Evolutionary conservation across 2,329 filamentous ascomycete species (phyloP), one percentile per base, ranked within the genome.

Genomic region (Cordyceps farinosa): DNA sequence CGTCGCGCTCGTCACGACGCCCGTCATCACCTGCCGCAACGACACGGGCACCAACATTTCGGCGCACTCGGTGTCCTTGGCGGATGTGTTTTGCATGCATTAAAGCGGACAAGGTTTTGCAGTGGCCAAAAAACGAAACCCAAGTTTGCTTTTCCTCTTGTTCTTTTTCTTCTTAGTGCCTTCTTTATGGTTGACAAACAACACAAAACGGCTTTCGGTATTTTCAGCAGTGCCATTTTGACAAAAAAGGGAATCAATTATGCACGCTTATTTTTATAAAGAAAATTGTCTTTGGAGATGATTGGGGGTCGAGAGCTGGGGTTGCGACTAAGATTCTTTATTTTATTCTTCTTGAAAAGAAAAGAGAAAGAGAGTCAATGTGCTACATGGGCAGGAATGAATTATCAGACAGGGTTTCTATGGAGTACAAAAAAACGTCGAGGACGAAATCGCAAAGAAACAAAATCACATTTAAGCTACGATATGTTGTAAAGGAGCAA

Each of bases 1-100:
- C 5, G 71, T 86, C n/a, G 79, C 80, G 60, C 75, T 85, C 1
- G 80, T 83, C 34, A 80, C 83, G 5, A 84, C 83, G 0, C 84
- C 84, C 1, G 78, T 81, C 9, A 78, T 86, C 52, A 84, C 82
- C 2, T 78, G 83, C 67, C 77, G 82, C 38, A 82, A 84, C 66
- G 82, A 85, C 44, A 78, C 73, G 2, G 80, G 79, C 15, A 69
- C 71, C 51, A 78, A 76, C 61, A 78, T 82, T 52, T 75, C 77
- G 32, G 75, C 78, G 2, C 79, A 78, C 62, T 78, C 77, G 7
- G 73, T 83, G 29, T 71, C 77, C 45, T 72, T 80, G 70, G 77
- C 80, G 1, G 79, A 82, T 63, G 81, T 83, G 2, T 71, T 83
- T 64, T 77, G 80, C 69, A 82, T 82, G 80, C 75, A 78, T 69